These are phyloP conservation scores for Solanum boliviense DNA, from an alignment of 257 asterid species.

Conservation along the genomic window DNA sequence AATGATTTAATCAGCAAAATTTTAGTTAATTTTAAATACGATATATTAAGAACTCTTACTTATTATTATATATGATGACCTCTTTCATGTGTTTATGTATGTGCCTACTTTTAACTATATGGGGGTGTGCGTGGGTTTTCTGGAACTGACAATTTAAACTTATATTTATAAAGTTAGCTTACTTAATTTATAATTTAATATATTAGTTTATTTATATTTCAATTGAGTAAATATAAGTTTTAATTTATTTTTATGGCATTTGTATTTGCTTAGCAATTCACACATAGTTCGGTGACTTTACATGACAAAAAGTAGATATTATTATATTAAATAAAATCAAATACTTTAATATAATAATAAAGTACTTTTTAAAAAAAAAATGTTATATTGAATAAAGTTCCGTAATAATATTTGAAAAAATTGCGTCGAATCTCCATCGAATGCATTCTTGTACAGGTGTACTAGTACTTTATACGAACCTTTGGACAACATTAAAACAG, in stretches of 20 bases:
- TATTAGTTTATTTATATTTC: background rate
- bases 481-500: background rate
- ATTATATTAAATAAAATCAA: no score
- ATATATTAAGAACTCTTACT: background rate
- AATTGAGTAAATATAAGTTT: background rate
- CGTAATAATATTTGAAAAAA: background rate
- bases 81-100: background rate
- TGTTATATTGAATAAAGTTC: background rate
- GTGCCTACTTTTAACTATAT: background rate
- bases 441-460: background rate
- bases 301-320: background rate
- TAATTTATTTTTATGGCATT: no score
- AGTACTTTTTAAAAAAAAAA: no score
- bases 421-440: background rate
- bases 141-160: background rate
- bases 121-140: background rate
- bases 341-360: no score
- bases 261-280: background rate
- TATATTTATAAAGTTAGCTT: background rate
- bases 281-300: background rate
- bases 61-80: no score
- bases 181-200: background rate
- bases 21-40: background rate
- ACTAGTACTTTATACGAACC: background rate
- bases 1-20: no score